Percentiles rank a stretch among this genome's conserved stretches.
These are phyloP conservation scores for Drechslerella dactyloides DNA, from an alignment of 2,329 filamentous ascomycete genomes.

Conservation along the genomic window DNA sequence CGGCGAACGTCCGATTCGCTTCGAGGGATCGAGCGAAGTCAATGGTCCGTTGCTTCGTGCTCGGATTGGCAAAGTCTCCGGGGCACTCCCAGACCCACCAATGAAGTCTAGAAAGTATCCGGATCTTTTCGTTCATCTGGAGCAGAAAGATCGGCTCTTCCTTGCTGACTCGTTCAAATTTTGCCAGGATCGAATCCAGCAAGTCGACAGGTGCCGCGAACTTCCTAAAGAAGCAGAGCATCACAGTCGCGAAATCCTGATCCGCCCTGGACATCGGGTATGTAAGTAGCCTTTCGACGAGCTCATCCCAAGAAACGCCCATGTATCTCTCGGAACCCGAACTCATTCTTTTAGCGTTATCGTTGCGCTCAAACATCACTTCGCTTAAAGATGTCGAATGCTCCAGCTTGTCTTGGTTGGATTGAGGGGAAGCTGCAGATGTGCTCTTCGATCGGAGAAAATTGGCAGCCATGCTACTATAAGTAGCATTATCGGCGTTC, in stretches of 20 bases:
- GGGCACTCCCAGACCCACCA: constrained; percentile 91
- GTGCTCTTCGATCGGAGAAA: constrained; percentile 49
- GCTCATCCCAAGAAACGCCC: constrained; percentile 63
- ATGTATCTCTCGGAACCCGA: constrained; percentile 28
- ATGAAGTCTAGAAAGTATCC: constrained; percentile 81
- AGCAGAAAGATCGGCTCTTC: constrained; percentile 73
- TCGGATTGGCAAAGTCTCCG: constrained; percentile 84
- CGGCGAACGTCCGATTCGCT: constrained; percentile 78
- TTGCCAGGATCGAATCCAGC: constrained; percentile 76
- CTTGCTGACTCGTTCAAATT: constrained; percentile 73
- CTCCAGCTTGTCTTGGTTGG: constrained; percentile 23
- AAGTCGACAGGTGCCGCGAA: constrained; percentile 83
- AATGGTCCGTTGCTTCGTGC: constrained; percentile 73
- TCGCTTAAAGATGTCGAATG: constrained; percentile 47
- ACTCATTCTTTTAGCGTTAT: constrained; percentile 31
- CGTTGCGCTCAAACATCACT: constrained; percentile 36
- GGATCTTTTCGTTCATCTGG: constrained; percentile 79
- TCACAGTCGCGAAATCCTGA: constrained; percentile 83
- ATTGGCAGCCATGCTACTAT: constrained; percentile 43
- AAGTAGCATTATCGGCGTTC: constrained; percentile 42
- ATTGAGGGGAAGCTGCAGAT: constrained; percentile 43
- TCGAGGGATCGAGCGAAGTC: constrained; percentile 78
- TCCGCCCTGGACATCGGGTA: constrained; percentile 86
- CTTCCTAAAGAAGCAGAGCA: constrained; percentile 90
- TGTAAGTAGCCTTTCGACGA: constrained; percentile 84